Evolutionary conservation across 352 stramenopile genomes (phyloP).

Genomic region (Globisporangium splendens): DNA sequence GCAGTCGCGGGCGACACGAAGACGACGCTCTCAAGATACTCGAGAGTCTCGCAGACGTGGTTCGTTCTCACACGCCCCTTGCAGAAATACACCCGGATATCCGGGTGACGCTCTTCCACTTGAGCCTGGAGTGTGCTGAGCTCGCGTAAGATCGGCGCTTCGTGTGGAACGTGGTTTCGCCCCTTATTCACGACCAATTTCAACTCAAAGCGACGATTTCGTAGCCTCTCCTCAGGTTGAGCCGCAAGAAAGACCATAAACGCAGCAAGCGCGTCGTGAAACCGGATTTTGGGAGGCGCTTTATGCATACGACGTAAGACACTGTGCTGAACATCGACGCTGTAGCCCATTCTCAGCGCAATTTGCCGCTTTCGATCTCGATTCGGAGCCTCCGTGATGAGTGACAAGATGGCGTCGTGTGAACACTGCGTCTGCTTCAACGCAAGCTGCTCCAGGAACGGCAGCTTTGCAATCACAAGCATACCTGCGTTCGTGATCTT

Average conservation of each 20-base stretch:
- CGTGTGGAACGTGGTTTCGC: too few species aligned
- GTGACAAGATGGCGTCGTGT: neutral
- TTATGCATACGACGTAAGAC: neutral
- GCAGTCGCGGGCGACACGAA: neutral
- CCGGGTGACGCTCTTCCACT: neutral
- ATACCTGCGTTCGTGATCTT: neutral
- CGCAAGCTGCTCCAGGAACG: neutral
- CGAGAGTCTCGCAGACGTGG: neutral
- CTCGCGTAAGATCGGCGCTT: neutral
- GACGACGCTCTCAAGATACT: neutral
- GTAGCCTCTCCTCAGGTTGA: neutral
- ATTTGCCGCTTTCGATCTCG: neutral
- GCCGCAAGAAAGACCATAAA: neutral
- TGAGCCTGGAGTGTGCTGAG: neutral
- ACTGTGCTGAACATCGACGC: too few species aligned
- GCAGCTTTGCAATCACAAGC: neutral
- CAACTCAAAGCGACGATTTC: neutral
- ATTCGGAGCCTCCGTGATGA: neutral
- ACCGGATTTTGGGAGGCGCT: neutral
- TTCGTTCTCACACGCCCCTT: neutral
- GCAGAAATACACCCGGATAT: neutral
- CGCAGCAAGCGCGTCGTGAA: neutral
- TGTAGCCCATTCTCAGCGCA: neutral
- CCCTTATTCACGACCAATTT: neutral
- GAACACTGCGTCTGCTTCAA: slow-evolving; percentile 1